These are phyloP conservation scores for Pyrus betulifolia DNA, from an alignment of 306 rosid species.

Conservation along the genomic window DNA sequence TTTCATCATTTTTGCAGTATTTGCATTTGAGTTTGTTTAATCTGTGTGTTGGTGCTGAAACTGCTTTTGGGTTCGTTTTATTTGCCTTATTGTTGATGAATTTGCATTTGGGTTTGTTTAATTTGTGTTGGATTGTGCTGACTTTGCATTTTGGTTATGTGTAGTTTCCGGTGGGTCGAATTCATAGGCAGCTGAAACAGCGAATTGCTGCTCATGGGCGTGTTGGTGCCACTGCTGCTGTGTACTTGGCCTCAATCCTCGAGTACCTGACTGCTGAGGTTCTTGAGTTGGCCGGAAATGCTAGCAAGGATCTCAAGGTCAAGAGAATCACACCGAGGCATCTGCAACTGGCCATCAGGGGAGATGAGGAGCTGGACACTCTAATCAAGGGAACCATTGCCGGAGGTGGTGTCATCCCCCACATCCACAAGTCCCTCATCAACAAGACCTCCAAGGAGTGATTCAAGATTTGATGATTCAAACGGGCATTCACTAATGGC, in stretches of 20 bases:
- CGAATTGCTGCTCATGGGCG: slow-evolving; percentile 83
- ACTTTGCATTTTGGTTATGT: neutral
- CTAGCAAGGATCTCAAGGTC: slow-evolving; percentile 92
- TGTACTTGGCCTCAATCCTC: slow-evolving; percentile 86
- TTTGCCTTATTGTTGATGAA: neutral
- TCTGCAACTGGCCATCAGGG: slow-evolving; percentile 88
- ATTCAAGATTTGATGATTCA: neutral
- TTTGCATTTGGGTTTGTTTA: neutral
- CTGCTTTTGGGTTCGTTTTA: neutral
- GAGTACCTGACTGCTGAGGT: slow-evolving; percentile 94
- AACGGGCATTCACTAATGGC: slow-evolving; percentile 8
- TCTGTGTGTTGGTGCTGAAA: slow-evolving; percentile 6
- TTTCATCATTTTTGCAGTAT: neutral
- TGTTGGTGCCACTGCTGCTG: slow-evolving; percentile 96
- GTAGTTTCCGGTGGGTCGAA: slow-evolving; percentile 94
- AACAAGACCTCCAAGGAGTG: slow-evolving; percentile 90
- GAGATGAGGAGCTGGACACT: slow-evolving; percentile 96
- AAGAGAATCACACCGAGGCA: slow-evolving; percentile 98
- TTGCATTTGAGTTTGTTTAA: slow-evolving; percentile 24
- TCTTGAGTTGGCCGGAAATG: slow-evolving; percentile 92
- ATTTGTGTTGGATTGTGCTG: neutral
- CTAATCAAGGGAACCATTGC: slow-evolving; percentile 96
- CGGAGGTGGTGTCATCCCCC: slow-evolving; percentile 98
- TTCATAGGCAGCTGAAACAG: slow-evolving; percentile 79
- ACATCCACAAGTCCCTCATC: slow-evolving; percentile 91